Evolutionary conservation across 2,329 filamentous ascomycete genomes (phyloP).

Genomic region (Colletotrichum australisinense): DNA sequence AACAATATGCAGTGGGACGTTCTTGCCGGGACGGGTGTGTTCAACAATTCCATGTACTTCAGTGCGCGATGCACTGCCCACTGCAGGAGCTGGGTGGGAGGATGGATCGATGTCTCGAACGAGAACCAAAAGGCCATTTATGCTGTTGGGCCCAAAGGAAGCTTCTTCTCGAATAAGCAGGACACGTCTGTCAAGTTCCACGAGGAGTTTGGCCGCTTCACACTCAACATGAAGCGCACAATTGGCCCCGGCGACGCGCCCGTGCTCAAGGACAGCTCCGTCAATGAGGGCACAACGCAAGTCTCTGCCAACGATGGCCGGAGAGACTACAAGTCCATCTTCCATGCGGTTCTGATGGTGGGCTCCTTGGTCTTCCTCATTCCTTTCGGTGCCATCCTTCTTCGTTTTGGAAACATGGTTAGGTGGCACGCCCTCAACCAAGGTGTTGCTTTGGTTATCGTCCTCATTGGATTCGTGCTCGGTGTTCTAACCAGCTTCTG

Average conservation of each 20-base stretch:
- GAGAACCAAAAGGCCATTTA: constrained; percentile 63
- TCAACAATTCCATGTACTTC: constrained; percentile 58
- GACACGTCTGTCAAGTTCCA: constrained; percentile 63
- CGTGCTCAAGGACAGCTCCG: constrained; percentile 46
- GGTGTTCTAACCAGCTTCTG: constrained; percentile 64
- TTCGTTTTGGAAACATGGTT: constrained; percentile 62
- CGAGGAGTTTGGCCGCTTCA: constrained; percentile 64
- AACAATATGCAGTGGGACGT: constrained; percentile 55
- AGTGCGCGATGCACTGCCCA: constrained; percentile 62
- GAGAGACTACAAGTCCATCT: constrained; percentile 52
- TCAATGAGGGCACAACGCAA: constrained; percentile 49
- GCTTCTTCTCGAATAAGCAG: constrained; percentile 53
- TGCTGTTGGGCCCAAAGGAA: constrained; percentile 62
- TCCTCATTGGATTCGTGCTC: constrained; percentile 61
- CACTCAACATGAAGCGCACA: constrained; percentile 65
- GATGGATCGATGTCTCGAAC: constrained; percentile 62
- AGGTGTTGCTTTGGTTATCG: constrained; percentile 57
- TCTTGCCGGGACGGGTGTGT: constrained; percentile 60
- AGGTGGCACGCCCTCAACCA: constrained; percentile 68
- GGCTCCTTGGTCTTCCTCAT: constrained; percentile 65
- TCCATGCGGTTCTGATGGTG: constrained; percentile 66
- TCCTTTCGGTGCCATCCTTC: constrained; percentile 65
- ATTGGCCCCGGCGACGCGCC: constrained; percentile 57
- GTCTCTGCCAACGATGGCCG: constrained; percentile 40
- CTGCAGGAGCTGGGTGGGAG: constrained; percentile 63